Conservation (phyloP, 306 rosid genomes). For the Rosa multiflora region DNA sequence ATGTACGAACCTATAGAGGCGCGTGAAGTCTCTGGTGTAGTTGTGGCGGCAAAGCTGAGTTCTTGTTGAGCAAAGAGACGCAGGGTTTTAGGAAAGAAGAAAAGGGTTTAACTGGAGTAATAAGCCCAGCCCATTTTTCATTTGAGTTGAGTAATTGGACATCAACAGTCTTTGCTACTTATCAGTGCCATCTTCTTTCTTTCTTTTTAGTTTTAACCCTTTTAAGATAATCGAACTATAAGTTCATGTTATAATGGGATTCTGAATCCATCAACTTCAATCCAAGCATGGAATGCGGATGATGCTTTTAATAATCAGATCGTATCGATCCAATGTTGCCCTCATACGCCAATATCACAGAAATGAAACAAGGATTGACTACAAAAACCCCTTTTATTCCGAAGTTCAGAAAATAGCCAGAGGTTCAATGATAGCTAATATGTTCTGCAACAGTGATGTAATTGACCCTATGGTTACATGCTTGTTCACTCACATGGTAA, state of each 20-base stretch:
- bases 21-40: not conserved
- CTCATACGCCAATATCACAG: not conserved
- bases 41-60: not conserved
- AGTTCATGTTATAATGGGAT: not conserved
- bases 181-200: too few relatives aligned
- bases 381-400: too few relatives aligned
- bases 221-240: not conserved
- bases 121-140: not conserved
- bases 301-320: not conserved
- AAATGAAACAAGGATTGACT: not conserved
- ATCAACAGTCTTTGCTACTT: too few relatives aligned
- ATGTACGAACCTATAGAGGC: not conserved
- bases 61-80: not conserved
- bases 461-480: conserved; percentile 1
- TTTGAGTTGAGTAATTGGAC: too few relatives aligned
- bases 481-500: conserved; percentile 11
- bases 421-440: not conserved
- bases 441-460: conserved; percentile 3
- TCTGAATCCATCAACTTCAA: not conserved
- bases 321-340: not conserved
- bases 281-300: not conserved
- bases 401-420: not conserved
- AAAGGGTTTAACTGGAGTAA: not conserved
- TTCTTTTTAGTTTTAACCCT: not conserved
- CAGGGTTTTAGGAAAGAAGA: not conserved